Conservation (phyloP, 2,329 filamentous ascomycete genomes). For the Botryotinia globosa region DNA sequence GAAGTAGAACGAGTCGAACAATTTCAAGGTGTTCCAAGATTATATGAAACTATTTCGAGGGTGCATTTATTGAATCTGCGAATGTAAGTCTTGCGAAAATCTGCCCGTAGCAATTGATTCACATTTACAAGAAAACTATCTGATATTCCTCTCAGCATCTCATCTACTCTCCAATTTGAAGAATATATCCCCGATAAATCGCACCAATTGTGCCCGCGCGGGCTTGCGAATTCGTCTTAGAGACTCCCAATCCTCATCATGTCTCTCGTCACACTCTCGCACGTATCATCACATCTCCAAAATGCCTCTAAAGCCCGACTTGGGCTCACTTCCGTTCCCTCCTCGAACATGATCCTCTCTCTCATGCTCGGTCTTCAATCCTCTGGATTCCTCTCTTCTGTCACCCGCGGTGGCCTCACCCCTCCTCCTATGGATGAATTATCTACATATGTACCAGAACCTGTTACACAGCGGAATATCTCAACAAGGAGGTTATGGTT, state of each 20-base stretch:
- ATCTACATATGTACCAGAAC: conserved; percentile 48
- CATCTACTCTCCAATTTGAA: background rate
- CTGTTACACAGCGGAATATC: conserved; percentile 57
- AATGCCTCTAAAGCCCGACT: conserved; percentile 69
- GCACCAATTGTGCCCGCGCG: conserved; percentile 30
- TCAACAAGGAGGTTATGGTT: conserved; percentile 65
- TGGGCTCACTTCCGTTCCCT: conserved; percentile 65
- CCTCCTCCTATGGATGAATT: conserved; percentile 52
- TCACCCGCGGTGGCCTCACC: conserved; percentile 60
- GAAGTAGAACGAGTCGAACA: background rate
- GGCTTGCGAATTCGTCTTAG: conserved; percentile 23
- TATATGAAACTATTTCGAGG: background rate
- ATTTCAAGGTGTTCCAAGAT: background rate
- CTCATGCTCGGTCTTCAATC: conserved; percentile 64
- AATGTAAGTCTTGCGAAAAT: background rate
- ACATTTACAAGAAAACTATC: background rate
- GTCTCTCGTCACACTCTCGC: conserved; percentile 68
- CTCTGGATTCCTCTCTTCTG: conserved; percentile 65
- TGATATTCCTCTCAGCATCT: conserved; percentile 3
- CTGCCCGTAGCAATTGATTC: background rate
- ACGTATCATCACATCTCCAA: conserved; percentile 71
- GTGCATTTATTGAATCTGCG: background rate
- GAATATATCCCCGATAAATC: conserved; percentile 15
- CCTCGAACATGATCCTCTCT: conserved; percentile 63
- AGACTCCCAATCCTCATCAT: conserved; percentile 42